phyloP scores from a whole-genome alignment of 73 alveolate genomes.

The Symbiodinium natans region DNA sequence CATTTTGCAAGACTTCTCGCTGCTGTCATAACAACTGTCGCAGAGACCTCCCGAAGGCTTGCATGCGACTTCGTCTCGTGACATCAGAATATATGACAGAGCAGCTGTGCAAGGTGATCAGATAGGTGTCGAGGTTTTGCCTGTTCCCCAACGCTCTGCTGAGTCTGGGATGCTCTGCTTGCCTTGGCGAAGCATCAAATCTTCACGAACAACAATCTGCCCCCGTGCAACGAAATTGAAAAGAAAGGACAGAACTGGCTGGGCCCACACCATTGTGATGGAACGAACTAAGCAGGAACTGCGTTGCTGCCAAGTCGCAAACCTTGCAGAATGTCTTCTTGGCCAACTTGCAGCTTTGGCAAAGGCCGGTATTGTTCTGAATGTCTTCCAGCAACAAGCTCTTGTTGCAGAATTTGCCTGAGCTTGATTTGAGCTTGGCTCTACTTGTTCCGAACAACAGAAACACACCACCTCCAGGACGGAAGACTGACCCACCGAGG shows the following conservation, averaged over 20 bases:
- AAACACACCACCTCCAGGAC: too few species aligned
- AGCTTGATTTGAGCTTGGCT: too few species aligned
- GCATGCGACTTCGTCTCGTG: not conserved
- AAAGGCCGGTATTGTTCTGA: not conserved
- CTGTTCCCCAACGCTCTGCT: not conserved
- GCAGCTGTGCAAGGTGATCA: too few species aligned
- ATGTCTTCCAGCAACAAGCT: not conserved
- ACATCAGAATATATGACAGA: too few species aligned
- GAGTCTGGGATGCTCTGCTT: not conserved
- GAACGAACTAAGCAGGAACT: not conserved
- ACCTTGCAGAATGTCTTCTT: not conserved
- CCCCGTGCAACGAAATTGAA: not conserved
- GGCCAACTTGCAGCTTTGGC: slow-evolving; percentile 10
- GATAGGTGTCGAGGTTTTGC: too few species aligned
- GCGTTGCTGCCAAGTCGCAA: not conserved
- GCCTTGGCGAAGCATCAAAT: not conserved
- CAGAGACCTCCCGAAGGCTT: not conserved
- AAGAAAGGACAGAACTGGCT: not conserved
- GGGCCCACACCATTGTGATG: not conserved
- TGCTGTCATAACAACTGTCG: not conserved
- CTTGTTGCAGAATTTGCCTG: not conserved
- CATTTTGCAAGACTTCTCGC: not conserved
- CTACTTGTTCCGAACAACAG: too few species aligned
- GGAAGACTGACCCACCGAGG: too few species aligned
- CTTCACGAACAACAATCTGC: not conserved